Evolutionary conservation across 495 filamentous ascomycete genomes (phyloP).

Genomic region (Penicillium bovifimosum): DNA sequence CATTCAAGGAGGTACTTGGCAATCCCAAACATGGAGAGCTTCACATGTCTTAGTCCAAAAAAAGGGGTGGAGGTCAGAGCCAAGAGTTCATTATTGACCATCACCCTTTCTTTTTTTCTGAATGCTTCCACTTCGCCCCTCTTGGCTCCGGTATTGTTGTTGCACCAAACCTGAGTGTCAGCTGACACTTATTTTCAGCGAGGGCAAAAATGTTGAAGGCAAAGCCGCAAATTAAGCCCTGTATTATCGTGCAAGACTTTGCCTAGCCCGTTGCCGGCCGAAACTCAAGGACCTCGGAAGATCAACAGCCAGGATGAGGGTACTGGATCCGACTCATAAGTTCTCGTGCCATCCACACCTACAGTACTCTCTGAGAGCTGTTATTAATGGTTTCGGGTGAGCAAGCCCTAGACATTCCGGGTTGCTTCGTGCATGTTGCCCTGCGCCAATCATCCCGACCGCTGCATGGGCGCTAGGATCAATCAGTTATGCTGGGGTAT

Average conservation of each 20-base stretch:
- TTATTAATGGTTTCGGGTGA: conserved; percentile 10
- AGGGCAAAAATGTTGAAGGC: conserved; percentile 20
- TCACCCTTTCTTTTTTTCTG: conserved; percentile 11
- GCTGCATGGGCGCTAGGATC: conserved; percentile 2
- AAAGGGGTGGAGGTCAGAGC: conserved; percentile 14
- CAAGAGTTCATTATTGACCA: conserved; percentile 28
- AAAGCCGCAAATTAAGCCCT: conserved; percentile 6
- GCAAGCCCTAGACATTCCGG: conserved; percentile 4
- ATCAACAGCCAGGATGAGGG: conserved; percentile 35
- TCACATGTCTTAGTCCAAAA: conserved; percentile 26
- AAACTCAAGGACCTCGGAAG: conserved; percentile 34
- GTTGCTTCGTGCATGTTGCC: conserved; percentile 9
- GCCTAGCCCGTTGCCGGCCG: conserved; percentile 24
- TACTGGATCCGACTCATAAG: conserved; percentile 24
- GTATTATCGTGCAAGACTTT: conserved; percentile 22
- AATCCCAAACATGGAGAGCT: conserved; percentile 16
- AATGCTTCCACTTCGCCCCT: conserved; percentile 23
- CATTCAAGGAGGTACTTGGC: background rate
- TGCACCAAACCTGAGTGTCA: conserved; percentile 14
- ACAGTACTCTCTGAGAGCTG: conserved; percentile 8
- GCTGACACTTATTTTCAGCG: conserved; percentile 11
- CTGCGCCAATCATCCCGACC: conserved; percentile 11
- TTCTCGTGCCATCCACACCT: conserved; percentile 1
- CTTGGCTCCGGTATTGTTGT: conserved; percentile 20
- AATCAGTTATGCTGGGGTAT: conserved; percentile 3